Evolutionary conservation across 345 rosid species (phyloP), one percentile per base, ranked within the genome.

Genomic region (Hevea brasiliensis): DNA sequence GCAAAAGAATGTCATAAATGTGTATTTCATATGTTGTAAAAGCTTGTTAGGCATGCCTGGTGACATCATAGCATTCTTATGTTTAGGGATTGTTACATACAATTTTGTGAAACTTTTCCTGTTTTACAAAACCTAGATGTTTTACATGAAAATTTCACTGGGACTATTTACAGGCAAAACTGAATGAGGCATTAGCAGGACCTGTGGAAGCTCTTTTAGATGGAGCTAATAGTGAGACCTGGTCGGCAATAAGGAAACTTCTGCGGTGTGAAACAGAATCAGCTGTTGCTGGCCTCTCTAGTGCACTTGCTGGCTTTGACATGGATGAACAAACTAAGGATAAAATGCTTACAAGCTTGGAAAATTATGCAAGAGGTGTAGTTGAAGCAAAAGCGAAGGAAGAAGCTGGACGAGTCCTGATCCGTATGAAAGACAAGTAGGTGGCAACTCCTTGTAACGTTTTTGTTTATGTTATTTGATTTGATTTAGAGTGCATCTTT

Each of bases 181-280:
- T 91, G 53, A 90, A 81, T 50, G 90, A 83, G 54, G 91, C 95
- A 50, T 77, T 96, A 73, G 74, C 94, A 42, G 98, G 85, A 72
- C 97, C 98, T 20, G 92, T 93, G 70, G 99, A 91, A 84, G 91
- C 97, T 77, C 98, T 93, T 24, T 68, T 96, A 23, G 98, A 90
- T 79, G 97, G 90, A 77, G 97, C 99, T 50, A 88, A 78, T 77
- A 78, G 79, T 68, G 89, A 87, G 78, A 93, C 99, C 48, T 96
- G 99, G 99, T 80, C 93, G 7, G 79, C 97, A 79, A 96, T 93
- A 82, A 87, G 86, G 84, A 93, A 87, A 73, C 90, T 96, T 72
- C 83, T 90, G 67, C 78, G 17, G 67, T 81, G 80, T 70, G 97
- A 93, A 84, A 84, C 89, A 56, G 88, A 84, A 83, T 71, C 86